These are phyloP conservation scores for Malus hybrid DNA, from an alignment of 331 rosid species.

Conservation along the genomic window DNA sequence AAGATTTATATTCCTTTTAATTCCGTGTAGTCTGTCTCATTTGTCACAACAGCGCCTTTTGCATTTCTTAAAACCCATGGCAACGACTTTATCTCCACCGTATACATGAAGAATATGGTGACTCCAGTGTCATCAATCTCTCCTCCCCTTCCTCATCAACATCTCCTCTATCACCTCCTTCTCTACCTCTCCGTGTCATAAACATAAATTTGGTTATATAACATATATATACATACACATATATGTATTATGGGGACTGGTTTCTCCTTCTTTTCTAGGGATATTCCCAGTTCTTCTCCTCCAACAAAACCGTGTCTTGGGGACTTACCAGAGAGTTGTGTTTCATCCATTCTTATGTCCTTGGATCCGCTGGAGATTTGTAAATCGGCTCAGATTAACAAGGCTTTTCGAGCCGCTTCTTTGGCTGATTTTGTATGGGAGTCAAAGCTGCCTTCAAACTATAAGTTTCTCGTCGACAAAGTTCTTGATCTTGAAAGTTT, in stretches of 20 bases:
- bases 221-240: not conserved
- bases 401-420: slow-evolving; percentile 54
- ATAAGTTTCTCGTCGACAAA: slow-evolving; percentile 34
- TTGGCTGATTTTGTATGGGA: slow-evolving; percentile 70
- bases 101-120: slow-evolving; percentile 17
- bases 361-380: slow-evolving; percentile 77
- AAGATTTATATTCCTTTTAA: not conserved
- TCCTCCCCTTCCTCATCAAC: slow-evolving; percentile 14
- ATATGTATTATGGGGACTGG: slow-evolving; percentile 40
- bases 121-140: not conserved
- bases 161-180: slow-evolving; percentile 28
- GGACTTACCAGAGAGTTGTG: slow-evolving; percentile 63
- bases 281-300: not conserved
- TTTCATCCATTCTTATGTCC: slow-evolving; percentile 38
- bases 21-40: slow-evolving; percentile 36
- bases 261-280: slow-evolving; percentile 18
- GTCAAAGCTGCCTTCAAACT: slow-evolving; percentile 57
- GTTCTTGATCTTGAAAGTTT: slow-evolving; percentile 11
- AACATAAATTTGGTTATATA: not conserved
- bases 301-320: slow-evolving; percentile 28
- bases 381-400: slow-evolving; percentile 44
- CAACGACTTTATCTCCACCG: not conserved
- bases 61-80: slow-evolving; percentile 3
- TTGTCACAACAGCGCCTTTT: not conserved
- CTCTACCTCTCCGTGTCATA: slow-evolving; percentile 18